Conservation (phyloP, 202 grass and related monocot species). For the Cymbopogon flexuosus region DNA sequence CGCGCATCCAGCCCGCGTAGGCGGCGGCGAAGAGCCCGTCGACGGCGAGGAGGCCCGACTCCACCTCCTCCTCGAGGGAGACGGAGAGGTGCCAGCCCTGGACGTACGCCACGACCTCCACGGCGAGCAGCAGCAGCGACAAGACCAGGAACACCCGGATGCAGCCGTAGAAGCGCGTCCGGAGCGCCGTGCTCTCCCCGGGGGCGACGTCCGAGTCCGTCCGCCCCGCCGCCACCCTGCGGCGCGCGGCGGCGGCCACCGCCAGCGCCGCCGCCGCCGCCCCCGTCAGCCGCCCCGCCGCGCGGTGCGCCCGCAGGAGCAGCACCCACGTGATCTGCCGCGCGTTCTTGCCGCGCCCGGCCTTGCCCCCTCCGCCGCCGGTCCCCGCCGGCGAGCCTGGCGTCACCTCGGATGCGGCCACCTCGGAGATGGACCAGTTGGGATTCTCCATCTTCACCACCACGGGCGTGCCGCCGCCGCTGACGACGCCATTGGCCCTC, state of each 20-base stretch:
- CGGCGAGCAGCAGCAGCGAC: constrained; percentile 60
- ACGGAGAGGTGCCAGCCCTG: constrained; percentile 64
- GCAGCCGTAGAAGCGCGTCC: constrained; percentile 58
- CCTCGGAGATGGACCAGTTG: constrained; percentile 62
- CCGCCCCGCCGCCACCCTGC: constrained; percentile 58
- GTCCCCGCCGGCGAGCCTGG: constrained; percentile 34
- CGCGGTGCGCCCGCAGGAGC: constrained; percentile 66
- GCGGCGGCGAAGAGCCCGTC: constrained; percentile 58
- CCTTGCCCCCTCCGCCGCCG: constrained; percentile 26
- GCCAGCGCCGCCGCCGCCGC: constrained; percentile 58
- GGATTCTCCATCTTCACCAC: constrained; percentile 76
- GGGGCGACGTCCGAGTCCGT: constrained; percentile 53
- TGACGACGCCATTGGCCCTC: neutral
- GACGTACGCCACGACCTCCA: constrained; percentile 66
- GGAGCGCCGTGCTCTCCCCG: constrained; percentile 72
- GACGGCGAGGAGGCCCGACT: constrained; percentile 32
- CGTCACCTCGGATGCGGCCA: constrained; percentile 18
- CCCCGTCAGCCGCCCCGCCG: constrained; percentile 70
- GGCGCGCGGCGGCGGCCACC: constrained; percentile 61
- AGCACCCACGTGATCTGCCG: constrained; percentile 76
- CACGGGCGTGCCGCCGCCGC: constrained; percentile 34
- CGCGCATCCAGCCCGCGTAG: constrained; percentile 68
- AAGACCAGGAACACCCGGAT: constrained; percentile 64
- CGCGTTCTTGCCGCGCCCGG: constrained; percentile 54
- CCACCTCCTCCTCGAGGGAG: constrained; percentile 21